Evolutionary conservation across 78 protist genomes (phyloP), one percentile per base, ranked within the genome.

Genomic region (Tieghemostelium lacteum): DNA sequence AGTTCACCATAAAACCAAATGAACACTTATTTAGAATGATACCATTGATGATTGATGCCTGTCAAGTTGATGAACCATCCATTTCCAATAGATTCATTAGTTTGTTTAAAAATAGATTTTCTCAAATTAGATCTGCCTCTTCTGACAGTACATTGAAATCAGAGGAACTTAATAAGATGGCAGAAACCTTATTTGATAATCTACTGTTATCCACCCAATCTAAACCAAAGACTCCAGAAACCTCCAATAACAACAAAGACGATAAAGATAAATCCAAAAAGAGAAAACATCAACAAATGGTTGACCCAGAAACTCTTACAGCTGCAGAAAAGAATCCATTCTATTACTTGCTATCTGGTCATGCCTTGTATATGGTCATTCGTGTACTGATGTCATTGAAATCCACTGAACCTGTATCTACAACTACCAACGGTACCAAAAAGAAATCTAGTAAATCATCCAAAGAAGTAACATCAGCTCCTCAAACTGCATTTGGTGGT

Each of bases 31-130:
- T 83, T 49, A 62, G 69, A 17, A 33, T 70, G 71, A 39, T 83
- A 19, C 91, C 91, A 66, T 26, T 66, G 20, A 55, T 83, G 72
- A 66, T 83, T 70, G 73, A 83, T 7, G 91, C 91, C 0, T n/a
- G 75, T 8, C 26, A 34, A 0, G 63, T 61, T 40, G 91, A 83
- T 29, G 91, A 83, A 31, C 91, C 91, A 66, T 60, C 76, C 24
- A 69, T 83, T 50, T 66, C 91, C 22, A 83, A 83, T 73, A 57
- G 78, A 34, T 58, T 83, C 64, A 63, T 83, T 19, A n/a, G 70
- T 36, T 36, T 83, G 20, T 83, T 83, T 52, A 83, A 83, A 49
- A 83, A 58, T 24, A 66, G 58, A 33, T 33, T 69, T 36, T 57
- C 77, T 19, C 50, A 34, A 37, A 69, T 83, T 73, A 61, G 75